These are phyloP conservation scores for Cadophora luteo-olivacea DNA, from an alignment of 2,329 filamentous ascomycete genomes.

Conservation along the genomic window DNA sequence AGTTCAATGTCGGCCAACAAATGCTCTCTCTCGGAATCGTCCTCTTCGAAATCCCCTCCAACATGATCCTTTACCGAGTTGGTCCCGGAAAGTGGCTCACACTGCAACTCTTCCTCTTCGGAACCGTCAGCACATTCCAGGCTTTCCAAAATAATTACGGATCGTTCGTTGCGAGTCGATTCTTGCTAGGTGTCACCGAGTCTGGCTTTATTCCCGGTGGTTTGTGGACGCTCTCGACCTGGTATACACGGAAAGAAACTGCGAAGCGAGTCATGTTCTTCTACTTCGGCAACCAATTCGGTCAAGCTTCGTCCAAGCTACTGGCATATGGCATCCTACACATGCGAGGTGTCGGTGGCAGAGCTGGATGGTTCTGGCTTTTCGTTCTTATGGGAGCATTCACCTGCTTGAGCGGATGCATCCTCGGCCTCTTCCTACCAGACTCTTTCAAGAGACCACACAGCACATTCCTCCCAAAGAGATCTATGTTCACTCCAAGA, in stretches of 20 bases:
- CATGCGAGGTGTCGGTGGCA: constrained; percentile 26
- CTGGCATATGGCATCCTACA: constrained; percentile 52
- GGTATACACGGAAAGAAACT: constrained; percentile 65
- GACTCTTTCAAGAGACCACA: constrained; percentile 46
- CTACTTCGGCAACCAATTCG: constrained; percentile 62
- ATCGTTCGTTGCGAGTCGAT: constrained; percentile 52
- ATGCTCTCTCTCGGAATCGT: constrained; percentile 44
- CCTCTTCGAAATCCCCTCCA: constrained; percentile 45
- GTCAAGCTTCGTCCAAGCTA: constrained; percentile 67
- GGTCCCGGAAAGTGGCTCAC: constrained; percentile 44
- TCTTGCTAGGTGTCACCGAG: constrained; percentile 59
- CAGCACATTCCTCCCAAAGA: constrained; percentile 44
- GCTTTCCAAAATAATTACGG: constrained; percentile 52
- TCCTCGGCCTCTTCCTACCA: constrained; percentile 51
- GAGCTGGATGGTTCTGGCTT: constrained; percentile 34
- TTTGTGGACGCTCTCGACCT: constrained; percentile 66
- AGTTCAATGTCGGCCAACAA: constrained; percentile 44
- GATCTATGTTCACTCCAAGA: constrained; percentile 43
- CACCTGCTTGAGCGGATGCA: constrained; percentile 44
- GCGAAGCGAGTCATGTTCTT: constrained; percentile 66
- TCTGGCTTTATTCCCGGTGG: constrained; percentile 61
- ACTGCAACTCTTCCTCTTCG: constrained; percentile 46
- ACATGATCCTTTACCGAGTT: constrained; percentile 42
- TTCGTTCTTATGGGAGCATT: constrained; percentile 43
- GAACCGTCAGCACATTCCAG: constrained; percentile 44